Evolutionary conservation across 1,284 basidiomycete genomes (phyloP), one percentile per base, ranked within the genome.

Genomic region (Sutorius eximius): DNA sequence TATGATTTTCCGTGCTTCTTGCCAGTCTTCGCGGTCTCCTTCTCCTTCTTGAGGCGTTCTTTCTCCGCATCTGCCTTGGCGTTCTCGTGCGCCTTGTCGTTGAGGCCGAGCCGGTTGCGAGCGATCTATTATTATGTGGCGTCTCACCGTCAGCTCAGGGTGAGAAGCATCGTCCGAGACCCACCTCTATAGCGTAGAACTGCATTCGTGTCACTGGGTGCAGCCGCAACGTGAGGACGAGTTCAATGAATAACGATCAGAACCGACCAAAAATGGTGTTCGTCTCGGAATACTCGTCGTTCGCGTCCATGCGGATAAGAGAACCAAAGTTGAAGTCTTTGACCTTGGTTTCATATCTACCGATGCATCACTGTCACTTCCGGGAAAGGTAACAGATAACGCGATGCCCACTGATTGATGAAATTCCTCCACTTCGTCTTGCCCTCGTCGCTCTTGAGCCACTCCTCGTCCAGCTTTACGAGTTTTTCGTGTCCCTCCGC

Each of bases 251-350:
- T 10, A 18, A 47, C 15, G 32, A 30, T 43, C 36, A 30, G 52
- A 30, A 55, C 55, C 68, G 61, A 91, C 95, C 93, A 68, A 99
- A 96, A 58, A 98, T 96, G 13, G 93, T 93, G 77, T 98, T 99
- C 50, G 79, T 83, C 77, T 99, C 91, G 11, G 85, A 87, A 74
- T 99, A 99, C 68, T 96, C 93, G 58, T 85, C 81, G 47, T 77
- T 78, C 36, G 87, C 81, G 69, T 97, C 85, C 51, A 83, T 88
- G 49, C 97, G 86, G 63, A 99, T 89, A 62, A 99, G 78, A 3
- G 93, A 98, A 32, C 97, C 97, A 75, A 98, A 98, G 80, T 98
- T 99, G 77, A 91, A 94, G 66, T 99, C 95, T 68, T 93, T 89
- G 53, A 97, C 77, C 66, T 86, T 88, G 59, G 89, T 86, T 75